Base-by-base conservation (phyloP, 1,139 yeast genomes). In the Spencermartinsiella ligniputridi region DNA sequence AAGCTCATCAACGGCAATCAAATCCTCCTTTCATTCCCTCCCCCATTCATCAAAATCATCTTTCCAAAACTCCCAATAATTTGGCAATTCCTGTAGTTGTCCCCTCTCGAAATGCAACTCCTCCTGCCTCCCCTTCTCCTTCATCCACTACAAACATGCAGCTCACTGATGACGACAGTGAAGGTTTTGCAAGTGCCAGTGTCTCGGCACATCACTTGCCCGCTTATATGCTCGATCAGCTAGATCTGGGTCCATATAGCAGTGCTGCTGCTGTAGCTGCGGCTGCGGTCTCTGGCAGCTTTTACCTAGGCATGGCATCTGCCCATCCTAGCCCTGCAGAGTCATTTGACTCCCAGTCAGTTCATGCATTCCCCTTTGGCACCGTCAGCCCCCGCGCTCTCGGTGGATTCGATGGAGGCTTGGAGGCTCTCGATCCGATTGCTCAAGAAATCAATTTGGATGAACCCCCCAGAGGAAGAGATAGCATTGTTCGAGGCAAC, bases 211-310 rank as follows among this genome's bases (percentile, higher is more conserved):
- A 22, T 22, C 25, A 22, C 11, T 11, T 22, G 25, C 25, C 25
- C 11, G 25, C 25, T 11, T 22, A 22, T 22, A 22, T 22, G 25
- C 25, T 22, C 24, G 43, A 41, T 16, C 34, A 39, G 16, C 35
- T 52, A 16, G 45, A 44, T 25, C 39, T 54, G 13, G 58, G 58
- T 1, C 53, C 49, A 1, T 54, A 50, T 41, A 27, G 43, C 34
- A 48, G 47, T 17, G 58, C 50, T 3, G 52, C 51, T 12, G 55
- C 56, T 12, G 41, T 54, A 40, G 58, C 57, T 5, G 55, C 58
- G 2, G 58, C 57, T 1, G 57, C 55, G 3, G 38, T 47, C 29
- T 33, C 41, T 15, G 53, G 52, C 1, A 34, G 11, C 18, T 34
- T 13, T 34, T 34, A 13, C 11, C 17, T 17, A 9, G 18, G 20